A percentile compares a stretch with the other conserved stretches of the same genome.
phyloP scores from a whole-genome alignment of 2,329 filamentous ascomycete genomes.

The Penicillium glabrum region DNA sequence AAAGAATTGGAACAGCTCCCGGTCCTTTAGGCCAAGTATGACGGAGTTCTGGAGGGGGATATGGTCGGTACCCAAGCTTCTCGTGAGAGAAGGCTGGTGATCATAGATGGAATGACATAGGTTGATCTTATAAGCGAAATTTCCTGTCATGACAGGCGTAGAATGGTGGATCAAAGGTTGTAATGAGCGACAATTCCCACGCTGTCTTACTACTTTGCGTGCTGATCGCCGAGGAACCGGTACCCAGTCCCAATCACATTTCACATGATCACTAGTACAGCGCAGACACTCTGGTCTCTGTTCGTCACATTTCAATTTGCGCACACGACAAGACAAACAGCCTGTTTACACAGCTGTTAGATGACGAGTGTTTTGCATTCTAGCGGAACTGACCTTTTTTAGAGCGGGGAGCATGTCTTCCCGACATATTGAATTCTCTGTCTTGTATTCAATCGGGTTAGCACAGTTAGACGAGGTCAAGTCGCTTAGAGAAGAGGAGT shows the following conservation, averaged over 20 bases:
- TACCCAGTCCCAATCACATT: not conserved
- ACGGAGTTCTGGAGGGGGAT: not conserved
- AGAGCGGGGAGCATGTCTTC: not conserved
- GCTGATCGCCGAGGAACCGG: not conserved
- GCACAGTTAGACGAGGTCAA: not conserved
- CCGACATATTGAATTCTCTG: not conserved
- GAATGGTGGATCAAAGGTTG: not conserved
- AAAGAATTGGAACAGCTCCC: not conserved
- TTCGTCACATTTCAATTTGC: not conserved
- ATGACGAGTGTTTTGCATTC: not conserved
- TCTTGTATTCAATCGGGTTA: not conserved
- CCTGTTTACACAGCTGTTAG: not conserved
- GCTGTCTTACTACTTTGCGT: not conserved
- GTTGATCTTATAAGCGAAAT: not conserved
- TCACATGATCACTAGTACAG: not conserved
- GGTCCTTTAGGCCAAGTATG: not conserved
- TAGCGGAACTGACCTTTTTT: not conserved
- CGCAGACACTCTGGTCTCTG: not conserved
- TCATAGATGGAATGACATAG: not conserved
- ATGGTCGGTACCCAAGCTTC: not conserved
- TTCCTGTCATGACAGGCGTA: not conserved
- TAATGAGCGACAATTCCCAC: not conserved
- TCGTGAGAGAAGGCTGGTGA: not conserved
- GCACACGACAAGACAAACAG: not conserved
- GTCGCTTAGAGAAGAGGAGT: not conserved